Evolutionary conservation across 441 rosid species (phyloP), one percentile per base, ranked within the genome.

Genomic region (Corymbia calophylla): DNA sequence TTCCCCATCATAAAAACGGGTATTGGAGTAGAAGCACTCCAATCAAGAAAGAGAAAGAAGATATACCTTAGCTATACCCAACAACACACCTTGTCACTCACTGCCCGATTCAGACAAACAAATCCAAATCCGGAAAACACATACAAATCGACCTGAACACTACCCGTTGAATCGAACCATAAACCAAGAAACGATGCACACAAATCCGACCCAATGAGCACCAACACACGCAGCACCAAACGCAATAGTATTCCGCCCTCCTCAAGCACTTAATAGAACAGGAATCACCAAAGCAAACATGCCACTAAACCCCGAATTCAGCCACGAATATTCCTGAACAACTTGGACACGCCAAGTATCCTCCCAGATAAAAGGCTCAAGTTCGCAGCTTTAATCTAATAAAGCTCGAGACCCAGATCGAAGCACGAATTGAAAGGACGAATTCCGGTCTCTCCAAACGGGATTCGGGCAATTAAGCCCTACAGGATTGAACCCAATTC

Each of bases 1-100:
- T 94, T 94, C 90, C 91, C 94, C 95, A 96, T 94, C 70, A 25
- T 53, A 70, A 92, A 91, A 84, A 88, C 91, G 66, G 90, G 73
- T 89, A 70, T 23, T 77, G 84, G 84, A 77, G 84, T 77, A 23
- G 51, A 77, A 77, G 84, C 49, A 23, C 84, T 77, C 51, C n/a
- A 23, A 77, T 44, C 84, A 7, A 23, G 84, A 77, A 77, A 77
- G 51, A 44, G 51, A 77, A 21, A 44, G 84, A 2, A 39, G 49
- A 73, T 73, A 73, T 73, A 35, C 82, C 19, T 70, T 39, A 44
- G 84, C 16, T 77, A 77, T 14, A 23, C 84, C 23, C 2, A 77
- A 77, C 51, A 77, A 49, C 53, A n/a, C 6, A 77, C 84, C 84
- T 77, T 27, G n/a, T 44, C 84, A 77, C 84, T 44, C 84, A 77